Evolutionary conservation across 1,139 yeast genomes (phyloP), one percentile per base, ranked within the genome.

Genomic region (Candida pseudoviswanathii): DNA sequence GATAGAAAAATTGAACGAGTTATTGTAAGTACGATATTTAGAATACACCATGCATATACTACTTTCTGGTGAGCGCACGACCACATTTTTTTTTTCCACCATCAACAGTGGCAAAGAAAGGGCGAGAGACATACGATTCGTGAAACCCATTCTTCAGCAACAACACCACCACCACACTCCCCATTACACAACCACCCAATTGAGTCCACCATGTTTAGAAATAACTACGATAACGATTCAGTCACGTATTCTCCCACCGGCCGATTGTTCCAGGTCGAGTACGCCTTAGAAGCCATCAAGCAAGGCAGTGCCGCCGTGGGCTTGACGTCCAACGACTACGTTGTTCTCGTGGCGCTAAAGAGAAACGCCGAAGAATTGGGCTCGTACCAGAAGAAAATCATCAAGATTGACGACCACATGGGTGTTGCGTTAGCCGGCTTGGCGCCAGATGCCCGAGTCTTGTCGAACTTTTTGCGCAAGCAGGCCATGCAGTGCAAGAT

Each of bases 281-380:
- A 94, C 63, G 99, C 99, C 2, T 76, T 92, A 53, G 99, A 94
- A 65, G 98, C 99, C 16, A 94, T 94, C 70, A 94, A 94, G 67
- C 99, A 94, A 73, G 99, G 99, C 43, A 86, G 96, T 58, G 98
- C 97, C 2, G 94, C 97, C 10, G 97, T 92, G 37, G 99, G 99
- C 4, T 76, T 94, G 50, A 87, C 89, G 38, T 90, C 97, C 43
- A 82, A 85, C 59, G 83, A 82, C 47, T 89, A 91, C 66, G 97
- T 92, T 29, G 98, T 92, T 11, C 75, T 94, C 60, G 98, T 90
- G 47, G 98, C 97, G 25, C 76, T 94, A 61, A 94, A 92, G 75
- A 82, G 99, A 68, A 92, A 91, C 67, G 97, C 97, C 7, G 99
- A 94, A 70, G 98, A 94, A 67, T 79, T 94, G 58, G 97, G 99